A percentile compares a stretch with the other conserved stretches of the same genome.
These are phyloP conservation scores for Lentinula guzmanii DNA, from an alignment of 768 basidiomycete genomes.

Conservation along the genomic window DNA sequence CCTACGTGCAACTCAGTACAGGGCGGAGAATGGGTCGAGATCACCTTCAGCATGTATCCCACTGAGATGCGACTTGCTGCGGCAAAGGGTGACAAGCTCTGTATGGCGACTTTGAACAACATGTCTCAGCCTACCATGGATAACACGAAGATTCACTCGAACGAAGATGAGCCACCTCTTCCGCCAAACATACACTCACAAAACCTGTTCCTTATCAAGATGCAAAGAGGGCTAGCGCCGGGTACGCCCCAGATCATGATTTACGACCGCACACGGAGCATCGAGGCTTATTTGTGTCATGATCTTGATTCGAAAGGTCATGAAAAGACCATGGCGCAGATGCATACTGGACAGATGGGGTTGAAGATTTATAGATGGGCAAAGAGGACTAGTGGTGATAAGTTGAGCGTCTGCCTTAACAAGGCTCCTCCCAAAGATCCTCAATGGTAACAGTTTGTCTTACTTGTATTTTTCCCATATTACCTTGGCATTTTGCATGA, in stretches of 20 bases:
- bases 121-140: neutral
- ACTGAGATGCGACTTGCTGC: neutral
- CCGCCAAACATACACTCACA: conserved; percentile 20
- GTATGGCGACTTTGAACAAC: neutral
- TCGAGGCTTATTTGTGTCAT: conserved; percentile 13
- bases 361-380: conserved; percentile 23
- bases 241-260: conserved; percentile 12
- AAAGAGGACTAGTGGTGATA: conserved; percentile 14
- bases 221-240: conserved; percentile 11
- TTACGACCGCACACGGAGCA: conserved; percentile 21
- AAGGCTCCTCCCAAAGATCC: conserved; percentile 9
- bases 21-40: neutral
- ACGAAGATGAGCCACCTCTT: neutral
- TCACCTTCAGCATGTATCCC: conserved; percentile 3
- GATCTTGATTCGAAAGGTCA: conserved; percentile 6
- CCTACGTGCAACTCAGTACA: conserved; percentile 18
- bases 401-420: conserved; percentile 16
- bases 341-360: conserved; percentile 11
- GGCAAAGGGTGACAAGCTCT: neutral
- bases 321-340: conserved; percentile 11
- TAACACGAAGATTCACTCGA: neutral
- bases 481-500: too few species aligned
- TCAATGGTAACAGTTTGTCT: neutral
- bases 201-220: conserved; percentile 20
- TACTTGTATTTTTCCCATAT: too few species aligned